phyloP scores from a whole-genome alignment of 2,329 filamentous ascomycete species.

The Hypoxylon sp. region DNA sequence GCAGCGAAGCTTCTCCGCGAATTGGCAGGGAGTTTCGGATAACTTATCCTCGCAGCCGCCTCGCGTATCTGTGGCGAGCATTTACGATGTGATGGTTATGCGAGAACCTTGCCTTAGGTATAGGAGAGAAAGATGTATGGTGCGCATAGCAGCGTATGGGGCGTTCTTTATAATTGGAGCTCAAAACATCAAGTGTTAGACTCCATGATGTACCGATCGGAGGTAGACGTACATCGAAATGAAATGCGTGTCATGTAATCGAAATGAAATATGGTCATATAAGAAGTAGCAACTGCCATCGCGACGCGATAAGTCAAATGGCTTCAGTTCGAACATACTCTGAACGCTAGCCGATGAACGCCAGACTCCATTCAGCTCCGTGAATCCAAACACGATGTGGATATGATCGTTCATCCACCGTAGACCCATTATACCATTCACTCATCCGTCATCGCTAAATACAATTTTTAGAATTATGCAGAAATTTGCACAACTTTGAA shows the following conservation, averaged over 20 bases:
- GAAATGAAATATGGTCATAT: no score
- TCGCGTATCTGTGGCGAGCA: background rate
- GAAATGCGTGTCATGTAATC: no score
- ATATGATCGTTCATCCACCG: conserved; percentile 9
- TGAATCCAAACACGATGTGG: conserved; percentile 12
- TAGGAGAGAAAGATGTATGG: background rate
- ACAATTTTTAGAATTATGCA: conserved; percentile 51
- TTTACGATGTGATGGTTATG: background rate
- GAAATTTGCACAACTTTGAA: conserved; percentile 77
- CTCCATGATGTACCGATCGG: no score
- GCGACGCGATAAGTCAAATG: background rate
- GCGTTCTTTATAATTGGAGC: no score
- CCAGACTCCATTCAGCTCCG: conserved; percentile 20
- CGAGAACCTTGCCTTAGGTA: background rate
- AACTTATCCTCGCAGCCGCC: background rate
- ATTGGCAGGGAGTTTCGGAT: background rate
- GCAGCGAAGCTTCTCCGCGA: background rate
- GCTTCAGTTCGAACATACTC: no score
- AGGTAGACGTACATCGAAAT: no score
- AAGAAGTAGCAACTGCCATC: no score
- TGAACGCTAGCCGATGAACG: conserved; percentile 7
- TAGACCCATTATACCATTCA: background rate
- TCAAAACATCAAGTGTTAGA: no score
- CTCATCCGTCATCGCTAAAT: background rate
- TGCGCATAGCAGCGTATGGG: no score